Base-by-base conservation (phyloP, 345 rosid genomes). In the Rhizophora apiculata region DNA sequence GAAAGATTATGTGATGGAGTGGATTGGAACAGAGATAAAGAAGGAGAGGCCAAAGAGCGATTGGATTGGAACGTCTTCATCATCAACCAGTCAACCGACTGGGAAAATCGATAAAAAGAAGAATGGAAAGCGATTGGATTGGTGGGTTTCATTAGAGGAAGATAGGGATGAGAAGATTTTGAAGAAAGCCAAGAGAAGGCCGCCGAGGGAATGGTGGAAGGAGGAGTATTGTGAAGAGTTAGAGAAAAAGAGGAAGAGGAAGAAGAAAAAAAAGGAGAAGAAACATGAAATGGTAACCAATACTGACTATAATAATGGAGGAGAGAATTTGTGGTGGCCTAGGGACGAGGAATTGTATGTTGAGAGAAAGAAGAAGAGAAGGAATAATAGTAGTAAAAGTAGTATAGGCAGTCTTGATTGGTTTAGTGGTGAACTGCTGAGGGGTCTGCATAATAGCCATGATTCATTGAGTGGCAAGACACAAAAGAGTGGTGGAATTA, bases 191-290 rank as follows among this genome's bases (percentile, higher is more conserved):
- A 88, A 81, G 84, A 74, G 86, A 67, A 84, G 88, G 82, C 88
- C 81, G 43, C 89, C 96, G 4, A 89, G 98, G 76, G 93, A 94
- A 68, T 94, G 98, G 98, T 94, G 98, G 98, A 91, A 84, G 68
- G 97, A 94, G 70, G 97, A 94, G 85, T 88, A 94, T 20, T 80
- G 93, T 20, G 97, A 90, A 71, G 97, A 90, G 60, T 77, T 90
- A 1, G 86, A 86, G 6, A 86, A 80, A 78, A 89, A 86, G 74
- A 93, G 82, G 68, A 89, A 86, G 74, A 93, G 82, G 68, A 83
- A 79, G 74, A 87, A 88, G 74, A 81, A 80, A 39, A 81, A 84
- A 63, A 93, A 89, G 79, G 80, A 81, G 79, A 80, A 81, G 67
- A 69, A 70, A 71, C 77, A 74, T 37, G 66, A 62, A 22, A 70